Evolutionary conservation across 106 monocot genomes (phyloP).

Genomic region (Acorus gramineus): DNA sequence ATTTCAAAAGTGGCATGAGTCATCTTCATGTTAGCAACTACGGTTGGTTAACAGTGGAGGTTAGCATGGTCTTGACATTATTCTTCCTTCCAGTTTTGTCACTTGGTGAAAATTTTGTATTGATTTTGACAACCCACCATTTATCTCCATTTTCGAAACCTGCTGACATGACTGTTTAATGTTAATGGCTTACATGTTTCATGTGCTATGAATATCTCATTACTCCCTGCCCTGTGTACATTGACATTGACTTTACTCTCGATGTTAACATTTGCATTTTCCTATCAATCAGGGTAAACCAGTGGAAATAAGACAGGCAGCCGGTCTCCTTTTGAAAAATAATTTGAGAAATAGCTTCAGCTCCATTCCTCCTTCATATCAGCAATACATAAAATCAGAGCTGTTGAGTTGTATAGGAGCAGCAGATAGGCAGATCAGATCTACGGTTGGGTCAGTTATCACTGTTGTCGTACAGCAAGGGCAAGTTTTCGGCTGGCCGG

Average conservation of each 20-base stretch:
- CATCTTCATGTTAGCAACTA: too few species aligned
- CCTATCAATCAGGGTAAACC: constrained; percentile 47
- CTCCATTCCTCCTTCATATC: constrained; percentile 47
- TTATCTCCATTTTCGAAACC: too few species aligned
- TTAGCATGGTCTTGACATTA: too few species aligned
- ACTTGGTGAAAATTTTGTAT: too few species aligned
- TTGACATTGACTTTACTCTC: neutral
- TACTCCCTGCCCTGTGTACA: neutral
- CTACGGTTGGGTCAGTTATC: constrained; percentile 92
- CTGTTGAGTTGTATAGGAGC: constrained; percentile 78
- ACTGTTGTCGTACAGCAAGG: constrained; percentile 72
- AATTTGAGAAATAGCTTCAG: constrained; percentile 53
- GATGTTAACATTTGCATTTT: neutral
- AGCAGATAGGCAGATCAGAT: constrained; percentile 63
- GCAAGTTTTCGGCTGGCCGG: constrained; percentile 68
- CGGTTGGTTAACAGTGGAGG: too few species aligned
- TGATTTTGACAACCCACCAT: too few species aligned
- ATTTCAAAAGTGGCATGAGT: too few species aligned
- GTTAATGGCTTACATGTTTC: too few species aligned
- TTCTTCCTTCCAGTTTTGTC: too few species aligned
- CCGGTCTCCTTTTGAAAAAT: constrained; percentile 91
- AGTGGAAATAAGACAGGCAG: constrained; percentile 78
- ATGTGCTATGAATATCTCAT: too few species aligned
- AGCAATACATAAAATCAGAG: constrained; percentile 80
- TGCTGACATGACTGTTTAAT: too few species aligned